These are phyloP conservation scores for Beauveria sp. DNA, from an alignment of 2,329 filamentous ascomycete species.

Conservation along the genomic window DNA sequence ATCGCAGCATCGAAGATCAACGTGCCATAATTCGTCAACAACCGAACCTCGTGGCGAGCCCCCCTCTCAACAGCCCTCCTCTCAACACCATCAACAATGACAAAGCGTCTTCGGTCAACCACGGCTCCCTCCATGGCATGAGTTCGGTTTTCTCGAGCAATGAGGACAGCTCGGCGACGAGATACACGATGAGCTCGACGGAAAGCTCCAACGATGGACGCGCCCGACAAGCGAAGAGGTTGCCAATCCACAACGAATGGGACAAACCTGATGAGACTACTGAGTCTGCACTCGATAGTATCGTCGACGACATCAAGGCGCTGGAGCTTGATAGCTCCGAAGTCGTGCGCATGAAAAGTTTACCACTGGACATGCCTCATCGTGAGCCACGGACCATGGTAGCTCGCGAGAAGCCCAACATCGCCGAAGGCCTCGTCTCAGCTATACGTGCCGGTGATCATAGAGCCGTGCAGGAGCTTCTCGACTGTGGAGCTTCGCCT, in stretches of 20 bases:
- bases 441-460: background rate
- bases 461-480: conserved; percentile 31
- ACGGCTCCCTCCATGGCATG: conserved; percentile 14
- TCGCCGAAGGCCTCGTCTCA: background rate
- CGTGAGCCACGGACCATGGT: background rate
- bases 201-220: background rate
- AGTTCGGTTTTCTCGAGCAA: background rate
- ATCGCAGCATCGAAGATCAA: conserved; percentile 11
- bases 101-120: conserved; percentile 5
- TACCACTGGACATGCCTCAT: background rate
- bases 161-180: background rate
- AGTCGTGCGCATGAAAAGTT: background rate
- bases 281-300: background rate
- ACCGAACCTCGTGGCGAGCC: background rate
- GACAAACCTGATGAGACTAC: background rate
- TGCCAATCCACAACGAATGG: background rate
- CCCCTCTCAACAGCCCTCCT: conserved; percentile 3
- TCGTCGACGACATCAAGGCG: background rate
- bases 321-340: background rate
- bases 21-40: background rate
- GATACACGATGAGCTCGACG: background rate
- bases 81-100: conserved; percentile 7
- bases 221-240: background rate
- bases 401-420: background rate
- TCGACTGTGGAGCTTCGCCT: conserved; percentile 49